Base-by-base conservation (phyloP, 768 basidiomycete species). In the Boletus rubescentipes region DNA sequence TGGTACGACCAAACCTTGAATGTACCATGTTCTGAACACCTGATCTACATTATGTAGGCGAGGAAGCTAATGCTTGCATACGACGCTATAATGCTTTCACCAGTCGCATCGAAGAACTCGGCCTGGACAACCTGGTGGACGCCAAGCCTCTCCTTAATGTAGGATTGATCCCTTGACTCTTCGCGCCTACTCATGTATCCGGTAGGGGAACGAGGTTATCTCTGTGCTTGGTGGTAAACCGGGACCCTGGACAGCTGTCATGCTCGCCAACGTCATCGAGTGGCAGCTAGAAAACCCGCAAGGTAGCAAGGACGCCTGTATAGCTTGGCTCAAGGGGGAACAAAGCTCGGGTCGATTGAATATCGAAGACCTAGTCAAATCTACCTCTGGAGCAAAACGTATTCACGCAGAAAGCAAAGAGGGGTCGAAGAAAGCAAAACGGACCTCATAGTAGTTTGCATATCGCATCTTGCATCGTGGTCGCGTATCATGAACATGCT, bases 261-360 rank as follows among this genome's bases (percentile, higher is more conserved):
- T 86, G 7, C 74, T 92, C 18, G 73, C 77, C n/a, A 79, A 77
- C 43, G 78, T 98, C 23, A 64, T 92, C 18, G 81, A 86, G 55
- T 98, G 94, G 95, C 93, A 94, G 62, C 77, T 98, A 8, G 85
- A 82, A 34, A 73, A 93, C 66, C 91, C 94, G 0, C 62, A 76
- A 2, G 80, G 77, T 1, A 80, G 82, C 5, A 82, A 83, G 63
- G 86, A 83, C 6, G 81, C 84, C 5, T 94, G 93, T 65, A 66
- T 75, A 29, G 67, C 67, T 12, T 97, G 92, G 92, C 72, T 98
- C 39, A 70, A 72, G 53, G 68, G 71, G n/a, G 81, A 86, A 62
- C 75, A 76, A 35, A 65, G 61, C 9, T 73, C 77, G 23, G 83
- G 82, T n/a, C 68, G 72, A 37, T 63, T 87, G 61, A 55, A 65